These are phyloP conservation scores for Cladosporium colombiae DNA, from an alignment of 2,329 filamentous ascomycete genomes.

Conservation along the genomic window DNA sequence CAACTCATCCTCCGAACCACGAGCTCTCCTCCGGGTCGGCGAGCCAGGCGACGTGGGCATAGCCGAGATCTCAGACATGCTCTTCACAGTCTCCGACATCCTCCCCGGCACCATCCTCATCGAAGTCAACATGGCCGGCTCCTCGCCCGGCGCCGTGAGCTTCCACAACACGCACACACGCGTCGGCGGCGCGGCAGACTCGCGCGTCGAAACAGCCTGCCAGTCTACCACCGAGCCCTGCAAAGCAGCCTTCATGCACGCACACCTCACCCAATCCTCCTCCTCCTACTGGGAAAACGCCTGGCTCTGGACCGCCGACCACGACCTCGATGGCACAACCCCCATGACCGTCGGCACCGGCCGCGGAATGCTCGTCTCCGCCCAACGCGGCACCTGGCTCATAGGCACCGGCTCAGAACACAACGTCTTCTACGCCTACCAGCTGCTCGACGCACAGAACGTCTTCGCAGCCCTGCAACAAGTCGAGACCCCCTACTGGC, in stretches of 20 bases:
- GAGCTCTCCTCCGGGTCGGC: constrained; percentile 69
- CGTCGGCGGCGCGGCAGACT: constrained; percentile 39
- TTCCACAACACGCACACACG: constrained; percentile 40
- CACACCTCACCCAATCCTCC: constrained; percentile 52
- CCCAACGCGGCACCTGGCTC: constrained; percentile 54
- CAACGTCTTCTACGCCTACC: constrained; percentile 72
- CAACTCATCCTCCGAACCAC: constrained; percentile 58
- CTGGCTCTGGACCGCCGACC: constrained; percentile 92
- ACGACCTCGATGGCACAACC: constrained; percentile 76
- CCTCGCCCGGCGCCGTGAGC: constrained; percentile 51
- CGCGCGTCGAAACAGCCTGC: constrained; percentile 37
- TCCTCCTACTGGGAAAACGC: constrained; percentile 80
- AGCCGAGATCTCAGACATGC: constrained; percentile 70
- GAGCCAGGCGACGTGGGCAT: constrained; percentile 62
- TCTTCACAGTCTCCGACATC: constrained; percentile 53
- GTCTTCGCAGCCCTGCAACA: constrained; percentile 70
- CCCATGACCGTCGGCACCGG: constrained; percentile 83
- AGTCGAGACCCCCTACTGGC: constrained; percentile 83
- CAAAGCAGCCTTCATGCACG: constrained; percentile 35
- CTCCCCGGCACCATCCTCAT: constrained; percentile 48
- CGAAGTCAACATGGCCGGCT: constrained; percentile 54
- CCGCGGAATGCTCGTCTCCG: constrained; percentile 81
- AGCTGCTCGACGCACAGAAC: constrained; percentile 73
- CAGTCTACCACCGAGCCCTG: constrained; percentile 41
- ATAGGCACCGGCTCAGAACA: constrained; percentile 70